These are phyloP conservation scores for Tremella mesenterica DNA, from an alignment of 768 basidiomycete species.

Conservation along the genomic window DNA sequence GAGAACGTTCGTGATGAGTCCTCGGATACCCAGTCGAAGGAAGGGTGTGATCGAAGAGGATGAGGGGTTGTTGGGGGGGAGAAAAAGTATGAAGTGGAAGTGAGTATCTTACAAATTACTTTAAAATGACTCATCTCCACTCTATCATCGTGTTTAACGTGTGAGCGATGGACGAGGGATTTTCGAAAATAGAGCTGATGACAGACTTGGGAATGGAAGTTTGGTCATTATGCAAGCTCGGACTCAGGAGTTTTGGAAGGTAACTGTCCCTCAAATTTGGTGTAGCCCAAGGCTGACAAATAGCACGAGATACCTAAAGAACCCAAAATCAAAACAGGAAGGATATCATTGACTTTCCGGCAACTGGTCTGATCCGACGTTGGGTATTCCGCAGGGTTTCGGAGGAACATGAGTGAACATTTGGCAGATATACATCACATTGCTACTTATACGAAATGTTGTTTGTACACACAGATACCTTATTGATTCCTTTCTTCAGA, in stretches of 20 bases:
- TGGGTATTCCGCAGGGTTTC: not conserved
- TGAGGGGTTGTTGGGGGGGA: not conserved
- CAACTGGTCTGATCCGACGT: slow-evolving; percentile 35
- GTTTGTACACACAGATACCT: not conserved
- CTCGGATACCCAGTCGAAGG: slow-evolving; percentile 23
- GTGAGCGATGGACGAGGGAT: not conserved
- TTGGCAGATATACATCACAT: not conserved
- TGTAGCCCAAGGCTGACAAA: not conserved
- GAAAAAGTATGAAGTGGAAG: slow-evolving; percentile 35
- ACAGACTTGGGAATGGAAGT: slow-evolving; percentile 45
- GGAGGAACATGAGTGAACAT: too few species aligned
- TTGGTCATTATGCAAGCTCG: slow-evolving; percentile 47
- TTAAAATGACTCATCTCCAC: not conserved
- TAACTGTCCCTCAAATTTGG: slow-evolving; percentile 15
- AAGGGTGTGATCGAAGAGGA: slow-evolving; percentile 6
- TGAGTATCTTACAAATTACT: slow-evolving; percentile 10
- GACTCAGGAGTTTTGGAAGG: slow-evolving; percentile 49
- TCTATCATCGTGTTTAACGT: not conserved
- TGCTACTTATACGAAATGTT: not conserved
- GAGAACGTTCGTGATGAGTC: slow-evolving; percentile 47
- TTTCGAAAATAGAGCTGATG: too few species aligned
- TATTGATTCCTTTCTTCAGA: not conserved
- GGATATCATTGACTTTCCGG: slow-evolving; percentile 48
- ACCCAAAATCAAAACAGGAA: slow-evolving; percentile 38
- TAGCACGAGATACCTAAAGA: slow-evolving; percentile 47